These are phyloP conservation scores for Tilletia walkeri DNA, from an alignment of 1,284 basidiomycete species.

Conservation along the genomic window DNA sequence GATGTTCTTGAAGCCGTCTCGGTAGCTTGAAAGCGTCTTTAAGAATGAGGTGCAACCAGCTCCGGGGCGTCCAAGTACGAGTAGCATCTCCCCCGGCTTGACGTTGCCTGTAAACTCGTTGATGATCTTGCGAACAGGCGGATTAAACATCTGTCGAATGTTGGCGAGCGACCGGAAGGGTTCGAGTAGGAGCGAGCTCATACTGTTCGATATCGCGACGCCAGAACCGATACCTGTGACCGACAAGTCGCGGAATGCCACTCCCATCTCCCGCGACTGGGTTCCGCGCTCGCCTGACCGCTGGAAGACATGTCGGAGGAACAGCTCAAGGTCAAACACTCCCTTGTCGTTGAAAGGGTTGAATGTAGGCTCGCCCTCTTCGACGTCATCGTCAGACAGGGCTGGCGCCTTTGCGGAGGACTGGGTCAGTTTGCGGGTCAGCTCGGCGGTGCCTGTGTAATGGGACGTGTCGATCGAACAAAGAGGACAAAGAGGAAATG, in stretches of 20 bases:
- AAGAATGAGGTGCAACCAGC: constrained; percentile 46
- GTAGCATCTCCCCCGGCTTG: constrained; percentile 50
- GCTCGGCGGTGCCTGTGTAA: constrained; percentile 28
- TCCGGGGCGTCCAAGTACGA: constrained; percentile 50
- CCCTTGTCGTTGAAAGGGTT: constrained; percentile 49
- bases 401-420: constrained; percentile 22
- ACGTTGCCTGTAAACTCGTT: constrained; percentile 40
- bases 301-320: constrained; percentile 45
- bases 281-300: constrained; percentile 43
- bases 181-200: constrained; percentile 34
- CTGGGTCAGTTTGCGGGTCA: constrained; percentile 34
- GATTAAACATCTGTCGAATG: constrained; percentile 29
- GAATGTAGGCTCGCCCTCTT: constrained; percentile 16
- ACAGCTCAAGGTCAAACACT: constrained; percentile 54
- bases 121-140: constrained; percentile 42
- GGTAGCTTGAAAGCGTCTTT: constrained; percentile 46
- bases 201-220: constrained; percentile 30
- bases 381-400: not conserved
- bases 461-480: no score
- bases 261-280: constrained; percentile 37
- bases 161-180: constrained; percentile 25
- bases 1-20: constrained; percentile 45
- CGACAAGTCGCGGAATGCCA: constrained; percentile 37
- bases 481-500: not conserved
- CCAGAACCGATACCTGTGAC: constrained; percentile 44